A percentile compares a stretch with the other conserved stretches of the same genome.
phyloP scores from a whole-genome alignment of 805 yeast genomes.

The Vanderwaltozyma tropicalis region DNA sequence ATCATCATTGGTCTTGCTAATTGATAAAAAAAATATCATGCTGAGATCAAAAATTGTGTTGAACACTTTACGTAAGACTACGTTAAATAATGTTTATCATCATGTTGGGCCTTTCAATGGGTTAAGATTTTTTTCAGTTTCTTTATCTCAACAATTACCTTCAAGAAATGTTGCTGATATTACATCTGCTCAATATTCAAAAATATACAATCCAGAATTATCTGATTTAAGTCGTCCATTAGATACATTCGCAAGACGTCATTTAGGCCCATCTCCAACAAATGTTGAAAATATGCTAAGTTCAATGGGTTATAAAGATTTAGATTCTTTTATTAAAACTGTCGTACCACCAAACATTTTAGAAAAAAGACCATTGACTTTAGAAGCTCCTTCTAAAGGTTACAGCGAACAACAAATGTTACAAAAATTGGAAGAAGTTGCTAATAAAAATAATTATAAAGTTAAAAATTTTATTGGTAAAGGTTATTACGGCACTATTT shows the following conservation, averaged over 20 bases:
- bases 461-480: slow-evolving; percentile 77
- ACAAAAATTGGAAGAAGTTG: slow-evolving; percentile 54
- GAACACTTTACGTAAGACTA: too few relatives aligned
- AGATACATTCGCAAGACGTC: slow-evolving; percentile 85
- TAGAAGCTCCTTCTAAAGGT: slow-evolving; percentile 59
- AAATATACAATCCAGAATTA: slow-evolving; percentile 35
- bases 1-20: too few relatives aligned
- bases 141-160: neutral
- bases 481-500: slow-evolving; percentile 83
- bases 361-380: slow-evolving; percentile 51
- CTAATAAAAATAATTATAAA: slow-evolving; percentile 57
- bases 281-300: slow-evolving; percentile 59
- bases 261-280: slow-evolving; percentile 67
- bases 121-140: slow-evolving; percentile 1
- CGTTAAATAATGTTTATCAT: too few relatives aligned
- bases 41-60: too few relatives aligned
- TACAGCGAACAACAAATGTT: slow-evolving; percentile 75
- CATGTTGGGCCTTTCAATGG: neutral
- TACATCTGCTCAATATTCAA: slow-evolving; percentile 41
- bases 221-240: slow-evolving; percentile 29
- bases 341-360: slow-evolving; percentile 75
- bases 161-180: slow-evolving; percentile 35
- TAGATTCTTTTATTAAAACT: slow-evolving; percentile 57
- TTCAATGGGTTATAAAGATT: slow-evolving; percentile 51
- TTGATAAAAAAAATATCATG: too few relatives aligned